Evolutionary conservation across 192 early-diverging fungal species (phyloP), one percentile per base, ranked within the genome.

Genomic region (Podochytrium sp.): DNA sequence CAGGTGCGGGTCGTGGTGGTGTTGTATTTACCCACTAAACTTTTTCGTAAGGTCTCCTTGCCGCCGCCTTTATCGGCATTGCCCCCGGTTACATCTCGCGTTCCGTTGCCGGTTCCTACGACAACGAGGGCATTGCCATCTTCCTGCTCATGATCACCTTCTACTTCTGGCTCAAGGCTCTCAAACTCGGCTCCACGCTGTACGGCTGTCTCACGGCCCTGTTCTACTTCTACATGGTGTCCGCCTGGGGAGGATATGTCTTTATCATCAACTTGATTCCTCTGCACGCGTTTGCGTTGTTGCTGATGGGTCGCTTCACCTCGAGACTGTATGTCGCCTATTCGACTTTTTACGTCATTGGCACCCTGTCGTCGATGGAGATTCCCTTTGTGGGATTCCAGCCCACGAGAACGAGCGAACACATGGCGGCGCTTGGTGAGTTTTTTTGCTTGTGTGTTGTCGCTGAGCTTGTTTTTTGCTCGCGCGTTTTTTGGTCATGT

Each of bases 21-120:
- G 25, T 55, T 23, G 30, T 55, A 29, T 55, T 55, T 7, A 25
- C 7, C 7, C n/a, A n/a, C n/a, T n/a, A n/a, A n/a, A n/a, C n/a
- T 20, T 7, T 55, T 65, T 42, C 29, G 1, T 23, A 25, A 65
- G 97, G 98, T 30, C 86, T 99, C 2, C 82, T 99, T 51, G 98
- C 98, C 3, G 98, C 98, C 7, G 93, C 93, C 1, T 99, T 99
- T 82, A 94, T 99, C 55, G 98, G 94, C 29, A 91, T 99, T 65
- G 98, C 96, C 1, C 98, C 98, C 0, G 98, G 98, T 0, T 99
- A 99, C 76, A 99, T 99, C 75, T 99, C 98, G n/a, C 92, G 98
- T 51, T 99, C 98, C 0, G 98, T 99, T n/a, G 97, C 98, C 14
- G 98, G 98, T 3, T 98, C 96, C 10, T 99, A 99, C 68, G 98